Evolutionary conservation across 306 rosid genomes (phyloP).

Genomic region (Castanea sativa): DNA sequence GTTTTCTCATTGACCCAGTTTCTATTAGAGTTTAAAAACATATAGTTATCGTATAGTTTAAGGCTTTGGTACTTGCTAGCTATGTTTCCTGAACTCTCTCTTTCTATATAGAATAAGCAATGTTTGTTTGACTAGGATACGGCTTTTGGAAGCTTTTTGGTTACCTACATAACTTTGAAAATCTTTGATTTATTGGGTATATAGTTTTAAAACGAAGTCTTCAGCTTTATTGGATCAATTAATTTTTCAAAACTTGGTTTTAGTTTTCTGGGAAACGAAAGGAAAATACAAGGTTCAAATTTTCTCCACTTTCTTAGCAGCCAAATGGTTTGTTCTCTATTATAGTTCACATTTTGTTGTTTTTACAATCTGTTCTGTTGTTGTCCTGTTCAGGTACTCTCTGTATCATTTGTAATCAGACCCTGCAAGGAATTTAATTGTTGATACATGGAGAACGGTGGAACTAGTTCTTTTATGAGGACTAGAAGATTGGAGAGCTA

Average conservation of each 20-base stretch:
- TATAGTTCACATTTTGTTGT: not conserved
- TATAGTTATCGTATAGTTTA: not conserved
- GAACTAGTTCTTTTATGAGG: constrained; percentile 45
- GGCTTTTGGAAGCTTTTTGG: not conserved
- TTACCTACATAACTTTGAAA: not conserved
- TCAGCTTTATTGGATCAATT: not conserved
- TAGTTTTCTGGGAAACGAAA: not conserved
- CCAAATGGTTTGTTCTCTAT: constrained; percentile 6
- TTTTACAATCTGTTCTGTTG: constrained; percentile 12
- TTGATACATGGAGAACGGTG: constrained; percentile 2
- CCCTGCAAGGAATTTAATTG: not conserved
- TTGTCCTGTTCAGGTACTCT: constrained; percentile 11
- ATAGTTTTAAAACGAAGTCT: not conserved
- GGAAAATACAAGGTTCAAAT: not conserved
- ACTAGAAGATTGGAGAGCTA: constrained; percentile 50
- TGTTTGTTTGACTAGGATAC: not conserved
- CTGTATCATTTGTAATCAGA: not conserved
- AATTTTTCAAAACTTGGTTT: not conserved
- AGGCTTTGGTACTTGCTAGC: not conserved
- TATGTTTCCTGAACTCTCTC: not conserved
- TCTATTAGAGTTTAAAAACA: not conserved
- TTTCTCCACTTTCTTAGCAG: constrained; percentile 11
- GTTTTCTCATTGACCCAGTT: not conserved
- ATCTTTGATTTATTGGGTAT: not conserved
- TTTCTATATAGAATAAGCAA: not conserved